Conservation (phyloP, 2,329 filamentous ascomycete species). For the Pseudogymnoascus sp. region DNA sequence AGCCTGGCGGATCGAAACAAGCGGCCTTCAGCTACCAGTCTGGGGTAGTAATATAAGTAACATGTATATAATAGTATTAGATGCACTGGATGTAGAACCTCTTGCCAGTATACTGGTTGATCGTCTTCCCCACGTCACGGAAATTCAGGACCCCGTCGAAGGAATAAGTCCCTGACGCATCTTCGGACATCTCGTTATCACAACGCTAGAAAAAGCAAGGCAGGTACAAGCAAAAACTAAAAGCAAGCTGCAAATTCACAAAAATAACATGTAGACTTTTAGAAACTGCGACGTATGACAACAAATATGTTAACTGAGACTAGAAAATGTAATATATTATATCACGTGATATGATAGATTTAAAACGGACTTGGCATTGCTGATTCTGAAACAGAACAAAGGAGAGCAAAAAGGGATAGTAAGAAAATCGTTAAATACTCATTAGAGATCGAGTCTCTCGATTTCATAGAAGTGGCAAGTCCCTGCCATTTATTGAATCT, state of each 20-base stretch:
- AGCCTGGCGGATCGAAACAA: slow-evolving; percentile 62
- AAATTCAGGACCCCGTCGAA: slow-evolving; percentile 65
- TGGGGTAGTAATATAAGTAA: slow-evolving; percentile 17
- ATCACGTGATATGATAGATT: neutral
- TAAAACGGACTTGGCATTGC: neutral
- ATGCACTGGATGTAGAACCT: slow-evolving; percentile 36
- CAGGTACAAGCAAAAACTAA: neutral
- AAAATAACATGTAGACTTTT: neutral
- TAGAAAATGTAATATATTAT: neutral
- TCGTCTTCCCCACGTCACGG: slow-evolving; percentile 63
- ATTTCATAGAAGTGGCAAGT: neutral
- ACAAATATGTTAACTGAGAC: neutral
- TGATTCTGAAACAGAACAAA: neutral
- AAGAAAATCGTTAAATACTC: neutral
- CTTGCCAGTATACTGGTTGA: slow-evolving; percentile 52
- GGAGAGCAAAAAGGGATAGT: neutral
- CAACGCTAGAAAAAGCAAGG: neutral
- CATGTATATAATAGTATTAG: neutral
- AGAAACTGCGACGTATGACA: neutral
- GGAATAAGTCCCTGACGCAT: neutral
- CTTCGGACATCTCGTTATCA: neutral
- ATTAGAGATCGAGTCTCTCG: neutral
- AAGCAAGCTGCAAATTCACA: neutral
- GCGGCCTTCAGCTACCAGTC: slow-evolving; percentile 51
- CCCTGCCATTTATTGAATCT: neutral